Percentiles rank a stretch among this genome's conserved stretches.
phyloP scores from a whole-genome alignment of 2,329 filamentous ascomycete species.

The Chrysosporium queenslandicum region DNA sequence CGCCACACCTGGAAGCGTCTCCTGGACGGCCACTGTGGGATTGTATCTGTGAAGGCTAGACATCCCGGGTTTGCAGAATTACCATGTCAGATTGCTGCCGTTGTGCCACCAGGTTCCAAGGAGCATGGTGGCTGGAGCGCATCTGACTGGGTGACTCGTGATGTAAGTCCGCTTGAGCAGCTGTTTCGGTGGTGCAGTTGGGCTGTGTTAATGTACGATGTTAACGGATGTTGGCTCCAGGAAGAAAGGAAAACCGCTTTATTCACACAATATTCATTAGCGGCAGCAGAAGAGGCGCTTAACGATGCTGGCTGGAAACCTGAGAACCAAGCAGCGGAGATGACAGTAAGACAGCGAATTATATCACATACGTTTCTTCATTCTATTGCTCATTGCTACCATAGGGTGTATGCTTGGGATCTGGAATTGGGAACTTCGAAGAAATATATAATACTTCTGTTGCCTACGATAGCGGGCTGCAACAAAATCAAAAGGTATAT shows the following conservation, averaged over 20 bases:
- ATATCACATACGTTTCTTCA: no score
- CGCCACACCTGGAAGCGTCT: conserved; percentile 71
- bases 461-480: conserved; percentile 61
- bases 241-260: conserved; percentile 72
- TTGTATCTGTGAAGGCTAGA: conserved; percentile 59
- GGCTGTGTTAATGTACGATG: background rate
- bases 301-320: conserved; percentile 70
- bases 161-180: conserved; percentile 26
- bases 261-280: conserved; percentile 86
- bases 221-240: conserved; percentile 26
- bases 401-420: conserved; percentile 80
- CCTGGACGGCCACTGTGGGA: conserved; percentile 66
- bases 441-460: conserved; percentile 79
- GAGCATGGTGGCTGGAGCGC: conserved; percentile 37
- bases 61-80: conserved; percentile 58
- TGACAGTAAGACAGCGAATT: conserved; percentile 53
- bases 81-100: conserved; percentile 73
- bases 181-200: background rate
- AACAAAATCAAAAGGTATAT: conserved; percentile 52
- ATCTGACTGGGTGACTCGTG: conserved; percentile 37
- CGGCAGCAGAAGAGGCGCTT: conserved; percentile 76
- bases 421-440: conserved; percentile 88
- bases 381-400: background rate
- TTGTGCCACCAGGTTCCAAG: conserved; percentile 56
- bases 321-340: conserved; percentile 52